A percentile compares a stretch with the other conserved stretches of the same genome.
Evolutionary conservation across 495 filamentous ascomycete species (phyloP).

Genomic region (Xylaria scruposa): DNA sequence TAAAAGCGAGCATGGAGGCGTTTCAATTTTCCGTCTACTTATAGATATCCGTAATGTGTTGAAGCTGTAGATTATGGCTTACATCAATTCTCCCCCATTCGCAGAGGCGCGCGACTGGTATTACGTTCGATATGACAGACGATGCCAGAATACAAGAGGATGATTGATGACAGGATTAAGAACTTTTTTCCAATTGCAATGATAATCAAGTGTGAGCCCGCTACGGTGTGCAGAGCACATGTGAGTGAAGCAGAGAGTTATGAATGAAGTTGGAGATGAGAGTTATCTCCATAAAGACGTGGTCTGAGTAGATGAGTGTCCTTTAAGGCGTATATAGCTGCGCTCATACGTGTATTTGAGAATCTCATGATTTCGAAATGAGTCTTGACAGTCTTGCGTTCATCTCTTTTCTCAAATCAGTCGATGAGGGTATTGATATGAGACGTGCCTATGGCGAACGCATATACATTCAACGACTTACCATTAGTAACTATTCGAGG

Average conservation of each 20-base stretch:
- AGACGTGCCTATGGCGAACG: not conserved
- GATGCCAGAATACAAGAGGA: not conserved
- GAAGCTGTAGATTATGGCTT: slow-evolving; percentile 15
- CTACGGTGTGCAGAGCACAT: not conserved
- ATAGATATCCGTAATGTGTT: slow-evolving; percentile 14
- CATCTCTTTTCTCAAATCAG: not conserved
- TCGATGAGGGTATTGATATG: not conserved
- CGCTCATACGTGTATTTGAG: not conserved
- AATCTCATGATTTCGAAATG: not conserved
- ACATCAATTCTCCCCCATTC: not conserved
- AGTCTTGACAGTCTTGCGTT: not conserved
- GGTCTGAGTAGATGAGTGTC: too few relatives aligned
- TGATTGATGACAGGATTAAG: not conserved
- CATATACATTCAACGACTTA: not conserved
- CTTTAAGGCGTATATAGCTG: too few relatives aligned
- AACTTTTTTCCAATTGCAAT: not conserved
- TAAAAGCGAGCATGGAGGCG: slow-evolving; percentile 7
- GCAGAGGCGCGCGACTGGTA: not conserved
- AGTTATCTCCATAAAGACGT: too few relatives aligned
- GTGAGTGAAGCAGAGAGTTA: not conserved
- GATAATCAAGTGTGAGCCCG: not conserved
- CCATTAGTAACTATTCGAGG: not conserved
- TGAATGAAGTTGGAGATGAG: not conserved
- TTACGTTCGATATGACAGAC: not conserved
- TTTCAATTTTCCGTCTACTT: not conserved